Percentiles rank a stretch among this genome's conserved stretches.
Conservation (phyloP, 192 early-diverging fungal genomes). For the Backusella luteola region DNA sequence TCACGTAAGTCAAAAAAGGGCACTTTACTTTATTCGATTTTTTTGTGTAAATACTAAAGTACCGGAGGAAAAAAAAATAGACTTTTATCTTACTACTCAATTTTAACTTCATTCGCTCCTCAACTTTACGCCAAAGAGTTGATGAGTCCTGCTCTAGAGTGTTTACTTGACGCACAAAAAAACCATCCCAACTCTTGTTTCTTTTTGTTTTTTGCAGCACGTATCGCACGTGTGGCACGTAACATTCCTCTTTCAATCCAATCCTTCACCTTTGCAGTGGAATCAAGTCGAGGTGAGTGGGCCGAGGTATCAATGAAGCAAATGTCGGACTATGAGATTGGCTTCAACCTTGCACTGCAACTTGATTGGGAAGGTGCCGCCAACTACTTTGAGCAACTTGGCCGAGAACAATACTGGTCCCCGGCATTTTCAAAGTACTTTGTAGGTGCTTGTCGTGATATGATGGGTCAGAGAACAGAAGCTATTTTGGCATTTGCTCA, state of each 20-base stretch:
- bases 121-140: constrained; percentile 18
- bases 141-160: constrained; percentile 14
- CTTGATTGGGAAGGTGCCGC: constrained; percentile 44
- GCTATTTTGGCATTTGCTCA: constrained; percentile 63
- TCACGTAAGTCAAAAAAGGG: constrained; percentile 42
- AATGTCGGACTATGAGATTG: constrained; percentile 46
- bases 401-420: constrained; percentile 43
- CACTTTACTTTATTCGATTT: not conserved
- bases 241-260: constrained; percentile 24
- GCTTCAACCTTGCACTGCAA: constrained; percentile 44
- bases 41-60: not conserved
- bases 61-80: not conserved
- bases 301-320: constrained; percentile 40
- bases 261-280: constrained; percentile 21
- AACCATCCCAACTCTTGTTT: constrained; percentile 42
- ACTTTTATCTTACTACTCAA: constrained; percentile 27
- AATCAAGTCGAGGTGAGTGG: constrained; percentile 23
- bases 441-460: constrained; percentile 40
- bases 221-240: constrained; percentile 37
- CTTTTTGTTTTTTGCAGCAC: constrained; percentile 48
- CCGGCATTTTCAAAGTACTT: constrained; percentile 47
- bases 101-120: constrained; percentile 26
- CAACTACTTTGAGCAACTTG: constrained; percentile 39
- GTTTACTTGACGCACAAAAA: constrained; percentile 21
- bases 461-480: constrained; percentile 62